Base-by-base conservation (phyloP, 768 basidiomycete genomes). In the Agaricus blazei region DNA sequence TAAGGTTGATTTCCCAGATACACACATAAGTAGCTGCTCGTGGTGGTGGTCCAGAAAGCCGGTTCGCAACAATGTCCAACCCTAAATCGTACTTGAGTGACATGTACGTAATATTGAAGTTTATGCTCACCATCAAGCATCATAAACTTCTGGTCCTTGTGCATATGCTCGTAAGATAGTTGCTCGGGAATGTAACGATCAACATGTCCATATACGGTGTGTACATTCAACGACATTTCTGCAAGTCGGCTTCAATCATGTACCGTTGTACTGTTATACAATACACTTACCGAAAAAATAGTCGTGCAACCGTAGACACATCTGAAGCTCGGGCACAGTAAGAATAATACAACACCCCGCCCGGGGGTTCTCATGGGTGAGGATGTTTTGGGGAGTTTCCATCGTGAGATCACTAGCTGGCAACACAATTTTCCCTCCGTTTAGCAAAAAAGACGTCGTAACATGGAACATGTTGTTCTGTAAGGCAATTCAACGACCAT, bases 31-130 rank as follows among this genome's bases (percentile, higher is more conserved):
- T 86, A 1, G 88, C 71, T 0, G 89, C 90, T 3, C 82, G 80
- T 6, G 96, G 96, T 56, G 85, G 83, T 11, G 91, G 90, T 7
- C 96, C 96, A 64, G 97, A 96, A 9, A 98, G 72, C 26, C 95
- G 83, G 65, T 97, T 82, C 1, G 90, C 87, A 12, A 83, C 82
- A 47, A 98, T 81, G 58, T 90, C 81, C 60, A 95, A 67, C 9
- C 88, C 91, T 89, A 12, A 60, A 47, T 26, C 44, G 19, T 27
- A n/a, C 28, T 34, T 51, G 11, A 56, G 28, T 38, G 31, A 48
- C 46, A 31, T 44, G 43, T 29, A 31, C 9, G 42, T 4, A 28
- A 41, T 15, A 57, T 15, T 37, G 9, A 29, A 19, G n/a, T 37
- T 9, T 9, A 42, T 4, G 34, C 66, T 48, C 48, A 77, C 79